Conservation (phyloP, 78 protist species). For the Dictyostelium firmibasis region DNA sequence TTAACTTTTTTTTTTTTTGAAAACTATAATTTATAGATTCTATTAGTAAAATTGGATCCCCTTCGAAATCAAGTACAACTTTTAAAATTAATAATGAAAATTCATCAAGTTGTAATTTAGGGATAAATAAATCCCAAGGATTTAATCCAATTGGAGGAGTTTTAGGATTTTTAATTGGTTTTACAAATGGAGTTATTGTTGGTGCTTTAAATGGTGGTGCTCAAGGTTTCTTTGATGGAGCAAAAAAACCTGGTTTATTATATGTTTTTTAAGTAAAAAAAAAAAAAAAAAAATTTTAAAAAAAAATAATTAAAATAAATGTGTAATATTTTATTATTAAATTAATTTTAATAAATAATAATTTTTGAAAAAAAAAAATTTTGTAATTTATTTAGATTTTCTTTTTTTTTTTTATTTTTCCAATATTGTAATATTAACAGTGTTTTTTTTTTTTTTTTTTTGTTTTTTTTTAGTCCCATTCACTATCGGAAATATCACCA, state of each 20-base stretch:
- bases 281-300: neutral
- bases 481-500: conserved; percentile 4
- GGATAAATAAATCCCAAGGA: neutral
- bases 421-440: too few species aligned
- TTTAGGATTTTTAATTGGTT: neutral
- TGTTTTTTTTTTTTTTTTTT: neutral
- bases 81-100: neutral
- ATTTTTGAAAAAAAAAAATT: too few species aligned
- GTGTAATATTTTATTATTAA: too few species aligned
- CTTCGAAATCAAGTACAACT: neutral
- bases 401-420: too few species aligned
- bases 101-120: neutral
- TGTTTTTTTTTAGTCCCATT: neutral
- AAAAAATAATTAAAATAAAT: too few species aligned
- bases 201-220: neutral
- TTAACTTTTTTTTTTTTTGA: neutral
- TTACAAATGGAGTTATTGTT: neutral
- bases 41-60: neutral
- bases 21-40: neutral
- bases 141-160: neutral
- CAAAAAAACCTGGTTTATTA: neutral
- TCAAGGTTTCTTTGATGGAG: neutral
- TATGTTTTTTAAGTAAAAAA: neutral
- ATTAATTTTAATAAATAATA: too few species aligned
- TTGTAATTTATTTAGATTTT: too few species aligned